Base-by-base conservation (phyloP, 257 asterid species). In the Cinchona pubescens region DNA sequence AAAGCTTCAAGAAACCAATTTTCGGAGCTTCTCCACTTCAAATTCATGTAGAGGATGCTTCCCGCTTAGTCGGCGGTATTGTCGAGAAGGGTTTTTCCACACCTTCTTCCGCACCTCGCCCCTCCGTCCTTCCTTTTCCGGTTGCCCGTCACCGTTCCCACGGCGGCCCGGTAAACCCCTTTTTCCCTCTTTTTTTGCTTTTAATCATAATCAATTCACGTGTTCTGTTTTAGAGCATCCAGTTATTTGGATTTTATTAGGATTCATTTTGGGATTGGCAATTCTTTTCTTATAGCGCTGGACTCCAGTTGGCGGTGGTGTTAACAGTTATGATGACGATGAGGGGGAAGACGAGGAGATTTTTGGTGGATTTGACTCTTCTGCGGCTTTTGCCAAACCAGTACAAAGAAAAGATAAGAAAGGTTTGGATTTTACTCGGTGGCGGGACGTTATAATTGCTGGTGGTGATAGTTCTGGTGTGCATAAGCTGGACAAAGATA, bases 61-160 rank as follows among this genome's bases (percentile, higher is more conserved):
- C 87, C 37, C 75, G 83, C 63, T 82, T 91, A 29, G 75, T 94
- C 67, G 97, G 96, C 16, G 93, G 97, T 80, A 86, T 92, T 80
- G 85, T 94, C 23, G 97, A 94, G 82, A 94, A 94, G 83, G 98
- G 98, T 12, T 92, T 92, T 82, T 81, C 91, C 3, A 83, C 42
- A 19, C 87, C 85, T 19, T 67, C 86, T 27, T 38, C 83, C 25
- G 79, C 82, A 21, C 97, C 96, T 61, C 90, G 82, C 34, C 97
- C 98, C 64, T 73, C 92, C 55, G 92, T 90, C 71, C 87, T 89
- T 78, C 91, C 98, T 53, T 94, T 94, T 72, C 98, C 97, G 18
- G 88, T 80, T 42, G 97, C 97, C 58, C 97, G 96, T 81, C 98
- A 94, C 82, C 97, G 97, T 81, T 87, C 98, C 59, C 90, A 87